phyloP scores from a whole-genome alignment of 371 early-diverging fungal genomes.

The Mucor plumbeus region DNA sequence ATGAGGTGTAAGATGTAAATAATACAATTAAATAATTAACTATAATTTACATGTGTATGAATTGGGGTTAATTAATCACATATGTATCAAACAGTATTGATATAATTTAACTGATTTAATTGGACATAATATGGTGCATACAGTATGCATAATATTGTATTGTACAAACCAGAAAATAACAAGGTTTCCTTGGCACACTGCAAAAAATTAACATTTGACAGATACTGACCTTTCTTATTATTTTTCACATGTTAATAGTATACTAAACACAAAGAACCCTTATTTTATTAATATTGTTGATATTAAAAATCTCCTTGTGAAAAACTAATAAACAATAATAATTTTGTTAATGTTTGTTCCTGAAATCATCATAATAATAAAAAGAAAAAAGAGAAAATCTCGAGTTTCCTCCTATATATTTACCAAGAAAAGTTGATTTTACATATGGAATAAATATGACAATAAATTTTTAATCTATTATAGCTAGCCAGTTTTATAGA shows the following conservation, averaged over 20 bases:
- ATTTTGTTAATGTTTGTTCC: not conserved
- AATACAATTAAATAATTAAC: not conserved
- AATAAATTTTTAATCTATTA: not conserved
- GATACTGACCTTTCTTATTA: not conserved
- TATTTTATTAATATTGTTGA: constrained; percentile 1
- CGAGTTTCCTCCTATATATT: constrained; percentile 1
- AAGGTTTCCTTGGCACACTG: not conserved
- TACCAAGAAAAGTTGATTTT: not conserved
- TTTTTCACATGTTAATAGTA: constrained; percentile 1
- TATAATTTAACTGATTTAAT: not conserved
- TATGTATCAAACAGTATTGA: no score
- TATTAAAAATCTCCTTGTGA: constrained; percentile 2
- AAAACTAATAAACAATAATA: not conserved
- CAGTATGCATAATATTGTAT: not conserved
- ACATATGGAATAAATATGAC: constrained; percentile 1
- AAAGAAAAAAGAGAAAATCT: not conserved
- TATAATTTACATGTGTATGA: not conserved
- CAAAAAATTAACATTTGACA: constrained; percentile 2
- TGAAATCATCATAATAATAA: not conserved
- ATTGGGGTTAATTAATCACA: not conserved
- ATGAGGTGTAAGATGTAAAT: not conserved
- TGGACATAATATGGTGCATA: not conserved
- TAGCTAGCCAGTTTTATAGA: not conserved
- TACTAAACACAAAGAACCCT: not conserved
- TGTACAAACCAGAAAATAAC: not conserved